A percentile compares a stretch with the other conserved stretches of the same genome.
These are phyloP conservation scores for Lipomyces japonicus DNA, from an alignment of 805 yeast genomes.

Conservation along the genomic window DNA sequence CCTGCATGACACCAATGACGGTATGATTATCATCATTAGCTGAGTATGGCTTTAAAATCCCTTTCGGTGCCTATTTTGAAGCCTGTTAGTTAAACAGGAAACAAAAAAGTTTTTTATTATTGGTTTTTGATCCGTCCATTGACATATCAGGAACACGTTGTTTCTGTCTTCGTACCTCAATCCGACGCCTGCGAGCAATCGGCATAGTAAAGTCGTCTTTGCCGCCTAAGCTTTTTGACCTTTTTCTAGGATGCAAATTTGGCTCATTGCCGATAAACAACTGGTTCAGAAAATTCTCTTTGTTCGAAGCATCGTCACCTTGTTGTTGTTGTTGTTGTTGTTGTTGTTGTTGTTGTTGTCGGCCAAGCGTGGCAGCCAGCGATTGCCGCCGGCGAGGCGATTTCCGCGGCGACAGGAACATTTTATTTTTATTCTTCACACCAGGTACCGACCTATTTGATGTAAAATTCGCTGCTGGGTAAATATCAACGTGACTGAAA, in stretches of 20 bases:
- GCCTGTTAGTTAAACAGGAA: not conserved
- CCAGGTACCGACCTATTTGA: too few species aligned
- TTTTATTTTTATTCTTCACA: too few species aligned
- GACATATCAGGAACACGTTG: constrained; percentile 1
- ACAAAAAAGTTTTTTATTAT: not conserved
- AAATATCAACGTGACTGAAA: too few species aligned
- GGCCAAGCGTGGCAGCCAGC: not conserved
- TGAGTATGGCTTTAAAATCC: constrained; percentile 40
- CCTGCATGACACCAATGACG: constrained; percentile 40
- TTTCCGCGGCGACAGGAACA: constrained; percentile 8
- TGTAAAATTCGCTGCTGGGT: too few species aligned
- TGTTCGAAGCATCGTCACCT: too few species aligned
- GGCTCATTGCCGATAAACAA: too few species aligned
- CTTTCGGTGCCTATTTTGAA: constrained; percentile 33
- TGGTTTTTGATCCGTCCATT: not conserved
- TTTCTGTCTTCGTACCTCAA: not conserved
- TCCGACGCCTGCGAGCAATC: constrained; percentile 9
- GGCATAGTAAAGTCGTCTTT: constrained; percentile 16
- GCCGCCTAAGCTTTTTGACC: constrained; percentile 25
- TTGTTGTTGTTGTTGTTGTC: too few species aligned
- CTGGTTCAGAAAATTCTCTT: constrained; percentile 10
- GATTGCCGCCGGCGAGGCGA: constrained; percentile 23
- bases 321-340: too few species aligned
- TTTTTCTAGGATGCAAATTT: constrained; percentile 5
- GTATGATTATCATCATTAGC: constrained; percentile 36